A percentile compares a stretch with the other conserved stretches of the same genome.
phyloP scores from a whole-genome alignment of 441 rosid genomes.

The Erysimum pusillum region DNA sequence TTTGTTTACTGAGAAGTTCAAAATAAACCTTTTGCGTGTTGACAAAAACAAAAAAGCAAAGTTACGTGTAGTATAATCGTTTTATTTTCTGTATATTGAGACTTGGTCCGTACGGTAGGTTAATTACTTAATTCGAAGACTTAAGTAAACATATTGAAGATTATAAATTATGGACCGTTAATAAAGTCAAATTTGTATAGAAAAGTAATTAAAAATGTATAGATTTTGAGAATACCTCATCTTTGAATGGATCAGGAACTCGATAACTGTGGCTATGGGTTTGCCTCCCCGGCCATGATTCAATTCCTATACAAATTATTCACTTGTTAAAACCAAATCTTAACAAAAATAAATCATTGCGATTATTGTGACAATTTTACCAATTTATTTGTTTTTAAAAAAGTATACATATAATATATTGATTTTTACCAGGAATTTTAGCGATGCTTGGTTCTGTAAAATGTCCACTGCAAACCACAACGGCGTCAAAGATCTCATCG shows the following conservation, averaged over 20 bases:
- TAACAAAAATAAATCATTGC: not conserved
- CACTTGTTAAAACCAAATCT: not conserved
- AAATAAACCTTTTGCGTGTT: not conserved
- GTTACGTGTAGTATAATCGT: not conserved
- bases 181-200: not conserved
- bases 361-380: not conserved
- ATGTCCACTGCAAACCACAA: slow-evolving; percentile 83
- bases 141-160: not conserved
- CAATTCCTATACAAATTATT: slow-evolving; percentile 55
- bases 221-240: slow-evolving; percentile 53
- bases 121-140: too few relatives aligned
- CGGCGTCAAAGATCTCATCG: slow-evolving; percentile 78
- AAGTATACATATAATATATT: too few relatives aligned
- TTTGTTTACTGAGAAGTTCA: not conserved
- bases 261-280: slow-evolving; percentile 87
- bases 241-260: slow-evolving; percentile 60
- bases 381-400: too few relatives aligned
- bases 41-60: not conserved
- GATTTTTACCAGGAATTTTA: slow-evolving; percentile 57
- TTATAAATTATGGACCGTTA: too few relatives aligned
- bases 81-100: not conserved
- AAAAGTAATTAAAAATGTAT: not conserved
- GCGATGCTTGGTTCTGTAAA: slow-evolving; percentile 72
- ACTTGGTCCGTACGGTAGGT: slow-evolving; percentile 22
- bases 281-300: slow-evolving; percentile 82